phyloP scores from a whole-genome alignment of 148 eudicot species.

The Salicornia ramosissima region DNA sequence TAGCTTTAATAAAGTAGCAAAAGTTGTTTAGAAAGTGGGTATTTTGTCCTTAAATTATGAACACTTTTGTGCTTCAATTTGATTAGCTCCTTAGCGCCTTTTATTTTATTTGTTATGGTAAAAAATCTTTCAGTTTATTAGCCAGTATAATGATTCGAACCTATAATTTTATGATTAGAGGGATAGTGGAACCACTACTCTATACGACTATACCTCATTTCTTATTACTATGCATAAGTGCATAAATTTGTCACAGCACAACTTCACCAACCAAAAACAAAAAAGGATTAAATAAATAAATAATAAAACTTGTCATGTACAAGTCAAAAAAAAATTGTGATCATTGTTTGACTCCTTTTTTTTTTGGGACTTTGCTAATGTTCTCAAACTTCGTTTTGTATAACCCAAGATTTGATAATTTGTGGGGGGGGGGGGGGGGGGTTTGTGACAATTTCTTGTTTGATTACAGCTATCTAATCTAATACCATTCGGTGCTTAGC shows the following conservation, averaged over 20 bases:
- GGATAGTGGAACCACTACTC: too few relatives aligned
- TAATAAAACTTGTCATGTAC: not conserved
- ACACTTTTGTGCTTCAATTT: not conserved
- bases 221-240: too few relatives aligned
- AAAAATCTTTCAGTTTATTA: too few relatives aligned
- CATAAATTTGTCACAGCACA: not conserved
- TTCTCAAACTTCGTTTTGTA: not conserved
- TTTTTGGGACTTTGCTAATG: not conserved
- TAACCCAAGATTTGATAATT: conserved; percentile 1
- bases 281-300: not conserved
- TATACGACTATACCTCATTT: too few relatives aligned
- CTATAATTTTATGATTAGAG: too few relatives aligned
- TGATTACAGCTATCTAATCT: too few relatives aligned
- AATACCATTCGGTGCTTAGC: too few relatives aligned
- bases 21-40: not conserved
- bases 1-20: conserved; percentile 11
- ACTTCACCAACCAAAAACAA: not conserved
- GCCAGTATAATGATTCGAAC: too few relatives aligned
- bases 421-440: not conserved
- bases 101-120: too few relatives aligned
- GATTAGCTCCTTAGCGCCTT: too few relatives aligned
- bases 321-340: too few relatives aligned
- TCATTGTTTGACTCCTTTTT: not conserved
- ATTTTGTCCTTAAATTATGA: not conserved
- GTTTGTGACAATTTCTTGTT: not conserved